Base-by-base conservation (phyloP, 1,284 basidiomycete species). In the Tilletiaria anomala region DNA sequence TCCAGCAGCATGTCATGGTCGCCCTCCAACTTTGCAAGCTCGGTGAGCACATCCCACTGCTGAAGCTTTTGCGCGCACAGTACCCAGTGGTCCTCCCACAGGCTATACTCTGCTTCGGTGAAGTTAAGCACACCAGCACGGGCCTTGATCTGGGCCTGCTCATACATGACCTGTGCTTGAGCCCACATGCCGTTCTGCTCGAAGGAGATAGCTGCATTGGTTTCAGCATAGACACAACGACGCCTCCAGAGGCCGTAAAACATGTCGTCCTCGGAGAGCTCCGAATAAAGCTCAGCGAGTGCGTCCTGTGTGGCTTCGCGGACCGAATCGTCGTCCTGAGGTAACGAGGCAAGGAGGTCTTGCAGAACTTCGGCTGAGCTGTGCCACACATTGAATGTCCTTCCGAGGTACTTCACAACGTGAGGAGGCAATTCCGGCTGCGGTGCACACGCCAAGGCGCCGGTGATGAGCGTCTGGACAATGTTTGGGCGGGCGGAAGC, bases 21-120 rank as follows among this genome's bases (percentile, higher is more conserved):
- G 39, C 79, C 78, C 68, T 97, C 93, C 40, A 76, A 79, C 53
- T 81, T 80, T 2, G 88, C 88, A n/a, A 97, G 76, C 23, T 53
- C 52, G 10, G 61, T 59, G 14, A 99, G 74, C 29, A 84, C 78
- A 47, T 99, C 93, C 93, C 93, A 99, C 59, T 96, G 60, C 67
- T 97, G 93, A 19, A 99, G 73, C 70, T 97, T 97, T 69, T 93
- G 85, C 0, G 88, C 83, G 3, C 89, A 79, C 14, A 93, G 72
- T 48, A 97, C 84, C 93, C 94, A 99, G 68, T 99, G 93, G 65
- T 99, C 94, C 68, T 97, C 93, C 93, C 93, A 99, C 15, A 99
- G 73, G 58, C 84, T 87, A 68, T 93, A 97, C 68, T 99, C 93
- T 5, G 82, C 76, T 69, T 99, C 93, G 24, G 83, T 83, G 71